Evolutionary conservation across 1,139 yeast genomes (phyloP).

Genomic region (Blastobotrys buckinghamii): DNA sequence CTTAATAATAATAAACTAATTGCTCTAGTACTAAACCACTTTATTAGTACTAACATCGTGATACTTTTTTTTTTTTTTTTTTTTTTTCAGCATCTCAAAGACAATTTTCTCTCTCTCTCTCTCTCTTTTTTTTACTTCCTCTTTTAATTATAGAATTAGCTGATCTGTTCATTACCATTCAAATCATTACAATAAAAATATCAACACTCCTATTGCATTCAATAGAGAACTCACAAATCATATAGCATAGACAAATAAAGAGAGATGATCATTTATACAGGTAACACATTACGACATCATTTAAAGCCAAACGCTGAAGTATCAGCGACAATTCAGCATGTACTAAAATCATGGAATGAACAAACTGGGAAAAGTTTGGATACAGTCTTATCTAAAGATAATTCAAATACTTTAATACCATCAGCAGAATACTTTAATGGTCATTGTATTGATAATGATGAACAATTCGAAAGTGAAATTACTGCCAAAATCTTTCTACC

Average conservation of each 20-base stretch:
- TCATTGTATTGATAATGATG: background rate
- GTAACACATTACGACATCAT: conserved; percentile 9
- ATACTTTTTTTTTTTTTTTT: no score
- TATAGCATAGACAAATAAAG: background rate
- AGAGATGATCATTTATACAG: conserved; percentile 8
- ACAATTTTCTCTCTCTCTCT: no score
- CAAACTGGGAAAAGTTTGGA: background rate
- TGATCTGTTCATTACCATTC: no score
- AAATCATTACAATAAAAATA: no score
- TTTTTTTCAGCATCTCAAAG: no score
- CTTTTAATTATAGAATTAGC: no score
- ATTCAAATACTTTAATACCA: background rate
- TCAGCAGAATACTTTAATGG: conserved; percentile 4
- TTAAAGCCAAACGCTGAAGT: conserved; percentile 11
- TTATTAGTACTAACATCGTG: no score
- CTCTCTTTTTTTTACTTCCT: no score
- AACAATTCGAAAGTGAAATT: background rate
- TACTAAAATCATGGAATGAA: conserved; percentile 5
- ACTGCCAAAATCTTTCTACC: conserved; percentile 27
- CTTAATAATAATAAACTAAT: no score
- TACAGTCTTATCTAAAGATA: background rate
- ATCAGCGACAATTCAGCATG: background rate
- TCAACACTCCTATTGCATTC: background rate
- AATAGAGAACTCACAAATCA: background rate
- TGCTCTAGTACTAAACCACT: no score